A percentile compares a stretch with the other conserved stretches of the same genome.
phyloP scores from a whole-genome alignment of 192 early-diverging fungal species.

The Coemansia umbellata region DNA sequence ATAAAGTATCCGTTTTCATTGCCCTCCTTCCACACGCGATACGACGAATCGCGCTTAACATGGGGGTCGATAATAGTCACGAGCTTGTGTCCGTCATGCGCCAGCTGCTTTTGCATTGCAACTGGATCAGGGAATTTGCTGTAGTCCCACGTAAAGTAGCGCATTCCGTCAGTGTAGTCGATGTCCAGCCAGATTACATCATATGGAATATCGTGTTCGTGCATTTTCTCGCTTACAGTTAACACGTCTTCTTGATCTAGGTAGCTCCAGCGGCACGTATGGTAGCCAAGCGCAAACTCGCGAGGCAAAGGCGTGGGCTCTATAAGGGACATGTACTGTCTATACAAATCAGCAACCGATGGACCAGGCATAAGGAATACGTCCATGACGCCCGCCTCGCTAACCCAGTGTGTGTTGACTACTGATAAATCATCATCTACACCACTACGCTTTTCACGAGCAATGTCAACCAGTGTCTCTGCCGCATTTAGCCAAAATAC shows the following conservation, averaged over 20 bases:
- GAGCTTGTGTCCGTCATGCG: constrained; percentile 68
- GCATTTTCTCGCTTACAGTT: constrained; percentile 83
- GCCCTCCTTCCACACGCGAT: constrained; percentile 77
- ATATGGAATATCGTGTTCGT: constrained; percentile 88
- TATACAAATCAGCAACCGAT: constrained; percentile 60
- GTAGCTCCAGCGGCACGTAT: constrained; percentile 99
- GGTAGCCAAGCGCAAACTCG: constrained; percentile 86
- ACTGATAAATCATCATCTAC: constrained; percentile 7
- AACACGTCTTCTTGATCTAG: constrained; percentile 83
- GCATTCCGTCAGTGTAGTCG: constrained; percentile 98
- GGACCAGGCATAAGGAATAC: constrained; percentile 83
- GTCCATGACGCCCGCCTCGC: constrained; percentile 89
- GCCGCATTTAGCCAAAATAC: constrained; percentile 92
- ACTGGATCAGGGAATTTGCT: constrained; percentile 85
- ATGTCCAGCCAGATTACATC: constrained; percentile 99
- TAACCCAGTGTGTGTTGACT: constrained; percentile 81
- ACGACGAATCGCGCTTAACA: constrained; percentile 80
- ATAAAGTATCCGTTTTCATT: constrained; percentile 70
- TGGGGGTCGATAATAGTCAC: constrained; percentile 98
- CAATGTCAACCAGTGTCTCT: constrained; percentile 97
- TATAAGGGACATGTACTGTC: constrained; percentile 71
- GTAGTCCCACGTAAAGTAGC: constrained; percentile 96
- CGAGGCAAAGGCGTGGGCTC: constrained; percentile 83
- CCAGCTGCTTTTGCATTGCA: constrained; percentile 78
- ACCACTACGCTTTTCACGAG: constrained; percentile 53